Conservation (phyloP, 83 land plant genomes). For the Larix sibirica region DNA sequence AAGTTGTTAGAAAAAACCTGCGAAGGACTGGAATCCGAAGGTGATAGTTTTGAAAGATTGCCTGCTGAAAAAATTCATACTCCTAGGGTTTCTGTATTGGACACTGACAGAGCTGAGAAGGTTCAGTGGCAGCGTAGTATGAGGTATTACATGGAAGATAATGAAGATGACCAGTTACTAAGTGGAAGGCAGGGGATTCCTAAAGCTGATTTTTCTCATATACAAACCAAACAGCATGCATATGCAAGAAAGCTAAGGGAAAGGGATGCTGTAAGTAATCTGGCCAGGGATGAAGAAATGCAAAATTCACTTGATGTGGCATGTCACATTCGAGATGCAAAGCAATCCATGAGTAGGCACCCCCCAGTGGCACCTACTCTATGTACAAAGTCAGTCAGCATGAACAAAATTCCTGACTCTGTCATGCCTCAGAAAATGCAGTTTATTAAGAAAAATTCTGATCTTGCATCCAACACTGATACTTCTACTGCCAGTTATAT, state of each 20-base stretch:
- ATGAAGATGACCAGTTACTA: not conserved
- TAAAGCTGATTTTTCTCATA: not conserved
- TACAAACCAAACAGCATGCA: not conserved
- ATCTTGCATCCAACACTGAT: no score
- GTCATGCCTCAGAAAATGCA: not conserved
- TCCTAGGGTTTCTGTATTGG: not conserved
- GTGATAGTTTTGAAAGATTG: not conserved
- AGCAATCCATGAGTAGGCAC: not conserved
- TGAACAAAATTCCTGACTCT: not conserved
- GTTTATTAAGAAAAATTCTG: not conserved
- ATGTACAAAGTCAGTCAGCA: not conserved
- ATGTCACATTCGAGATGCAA: not conserved
- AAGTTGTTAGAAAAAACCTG: conserved; percentile 1
- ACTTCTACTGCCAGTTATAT: no score
- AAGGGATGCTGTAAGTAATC: not conserved
- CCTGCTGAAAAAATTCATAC: not conserved
- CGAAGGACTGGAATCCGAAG: not conserved
- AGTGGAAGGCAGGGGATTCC: not conserved
- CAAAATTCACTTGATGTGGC: not conserved
- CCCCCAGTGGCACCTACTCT: not conserved
- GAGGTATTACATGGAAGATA: not conserved
- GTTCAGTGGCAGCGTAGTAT: not conserved
- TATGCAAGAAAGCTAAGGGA: not conserved
- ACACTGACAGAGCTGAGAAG: not conserved
- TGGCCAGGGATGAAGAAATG: conserved; percentile 2